Evolutionary conservation across 805 yeast genomes (phyloP).

Genomic region (Saturnispora hagleri): DNA sequence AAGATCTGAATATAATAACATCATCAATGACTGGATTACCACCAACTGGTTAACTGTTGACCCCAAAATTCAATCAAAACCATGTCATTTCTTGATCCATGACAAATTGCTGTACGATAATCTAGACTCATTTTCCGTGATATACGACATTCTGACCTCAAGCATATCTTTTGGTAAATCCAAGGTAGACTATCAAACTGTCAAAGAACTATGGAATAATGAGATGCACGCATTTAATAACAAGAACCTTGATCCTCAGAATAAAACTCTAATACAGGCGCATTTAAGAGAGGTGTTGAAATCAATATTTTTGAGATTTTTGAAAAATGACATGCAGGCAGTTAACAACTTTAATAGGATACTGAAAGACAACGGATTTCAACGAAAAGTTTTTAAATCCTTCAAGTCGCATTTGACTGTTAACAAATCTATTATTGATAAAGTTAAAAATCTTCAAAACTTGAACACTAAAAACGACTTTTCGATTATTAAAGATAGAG

Average conservation of each 20-base stretch:
- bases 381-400: slow-evolving; percentile 6
- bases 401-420: slow-evolving; percentile 4
- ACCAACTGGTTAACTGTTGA: slow-evolving; percentile 16
- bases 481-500: slow-evolving; percentile 18
- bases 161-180: slow-evolving; percentile 2
- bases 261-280: slow-evolving; percentile 4
- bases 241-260: background rate
- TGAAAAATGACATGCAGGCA: slow-evolving; percentile 6
- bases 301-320: slow-evolving; percentile 15
- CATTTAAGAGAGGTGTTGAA: slow-evolving; percentile 16
- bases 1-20: slow-evolving; percentile 16
- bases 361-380: slow-evolving; percentile 8
- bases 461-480: slow-evolving; percentile 16
- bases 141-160: slow-evolving; percentile 10
- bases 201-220: slow-evolving; percentile 13
- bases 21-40: slow-evolving; percentile 20
- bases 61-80: slow-evolving; percentile 11
- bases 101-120: slow-evolving; percentile 19
- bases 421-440: slow-evolving; percentile 7
- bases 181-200: background rate
- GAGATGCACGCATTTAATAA: slow-evolving; percentile 11
- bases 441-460: slow-evolving; percentile 12
- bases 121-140: slow-evolving; percentile 13
- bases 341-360: slow-evolving; percentile 5
- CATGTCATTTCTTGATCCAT: slow-evolving; percentile 22